phyloP scores from a whole-genome alignment of 2,329 filamentous ascomycete species.

The Pseudopyricularia cyperi region DNA sequence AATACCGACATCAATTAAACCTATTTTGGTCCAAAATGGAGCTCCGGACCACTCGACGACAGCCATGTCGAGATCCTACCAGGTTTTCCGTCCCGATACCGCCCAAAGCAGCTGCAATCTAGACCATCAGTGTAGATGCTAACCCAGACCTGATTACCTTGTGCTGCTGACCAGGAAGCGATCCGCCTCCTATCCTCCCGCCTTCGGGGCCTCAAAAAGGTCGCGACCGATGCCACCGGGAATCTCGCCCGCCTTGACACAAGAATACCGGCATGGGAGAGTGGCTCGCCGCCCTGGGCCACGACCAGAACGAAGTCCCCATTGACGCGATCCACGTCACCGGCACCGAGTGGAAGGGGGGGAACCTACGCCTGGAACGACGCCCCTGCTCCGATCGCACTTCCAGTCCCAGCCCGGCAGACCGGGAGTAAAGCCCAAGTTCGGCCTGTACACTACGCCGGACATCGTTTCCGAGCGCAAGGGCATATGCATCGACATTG shows the following conservation, averaged over 20 bases:
- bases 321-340: constrained; percentile 3
- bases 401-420: not conserved
- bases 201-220: not conserved
- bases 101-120: not conserved
- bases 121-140: not conserved
- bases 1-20: no score
- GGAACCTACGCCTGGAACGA: constrained; percentile 1
- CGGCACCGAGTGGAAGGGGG: constrained; percentile 1
- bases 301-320: not conserved
- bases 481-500: not conserved
- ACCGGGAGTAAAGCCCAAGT: not conserved
- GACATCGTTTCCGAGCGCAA: constrained; percentile 1
- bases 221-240: constrained; percentile 2
- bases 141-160: not conserved
- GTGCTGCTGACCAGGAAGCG: not conserved
- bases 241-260: constrained; percentile 1
- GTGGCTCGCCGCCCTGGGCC: not conserved
- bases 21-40: no score
- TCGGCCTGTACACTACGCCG: constrained; percentile 2
- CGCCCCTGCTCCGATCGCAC: constrained; percentile 1
- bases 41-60: not conserved
- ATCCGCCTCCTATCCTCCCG: not conserved
- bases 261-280: constrained; percentile 16
- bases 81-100: not conserved
- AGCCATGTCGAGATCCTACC: not conserved